phyloP scores from a whole-genome alignment of 1,284 basidiomycete genomes.

The Rhodotorula mucilaginosa region DNA sequence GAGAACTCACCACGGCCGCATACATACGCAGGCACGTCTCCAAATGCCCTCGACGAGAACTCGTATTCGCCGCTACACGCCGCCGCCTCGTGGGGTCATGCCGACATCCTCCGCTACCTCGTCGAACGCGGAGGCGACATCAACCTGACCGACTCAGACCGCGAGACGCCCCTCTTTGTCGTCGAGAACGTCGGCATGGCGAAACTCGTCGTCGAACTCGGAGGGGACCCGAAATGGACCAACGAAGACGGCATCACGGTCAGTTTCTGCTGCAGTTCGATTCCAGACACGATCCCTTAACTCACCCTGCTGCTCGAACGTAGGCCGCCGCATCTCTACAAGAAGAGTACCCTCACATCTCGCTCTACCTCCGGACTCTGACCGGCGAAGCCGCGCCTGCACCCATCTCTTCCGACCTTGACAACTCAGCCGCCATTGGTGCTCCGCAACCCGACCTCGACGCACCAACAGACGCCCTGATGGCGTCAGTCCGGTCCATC shows the following conservation, averaged over 20 bases:
- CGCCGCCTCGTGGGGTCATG: slow-evolving; percentile 85
- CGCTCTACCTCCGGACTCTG: slow-evolving; percentile 62
- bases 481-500: slow-evolving; percentile 65
- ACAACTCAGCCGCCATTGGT: not conserved
- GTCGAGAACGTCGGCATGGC: slow-evolving; percentile 79
- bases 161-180: slow-evolving; percentile 87
- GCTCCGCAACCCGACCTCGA: slow-evolving; percentile 63
- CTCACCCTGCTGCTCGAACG: not conserved
- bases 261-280: slow-evolving; percentile 45
- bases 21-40: slow-evolving; percentile 9
- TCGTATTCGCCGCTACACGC: slow-evolving; percentile 85
- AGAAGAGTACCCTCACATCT: slow-evolving; percentile 76
- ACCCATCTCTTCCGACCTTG: not conserved
- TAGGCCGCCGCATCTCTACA: slow-evolving; percentile 63
- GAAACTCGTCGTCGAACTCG: slow-evolving; percentile 71
- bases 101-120: slow-evolving; percentile 73
- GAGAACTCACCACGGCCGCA: not conserved
- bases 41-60: slow-evolving; percentile 35
- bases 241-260: slow-evolving; percentile 78
- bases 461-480: slow-evolving; percentile 67
- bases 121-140: slow-evolving; percentile 77
- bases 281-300: not conserved
- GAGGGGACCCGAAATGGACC: slow-evolving; percentile 63
- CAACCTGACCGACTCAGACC: slow-evolving; percentile 79
- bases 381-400: slow-evolving; percentile 46